Evolutionary conservation across 768 basidiomycete species (phyloP).

Genomic region (Russula vinacea): DNA sequence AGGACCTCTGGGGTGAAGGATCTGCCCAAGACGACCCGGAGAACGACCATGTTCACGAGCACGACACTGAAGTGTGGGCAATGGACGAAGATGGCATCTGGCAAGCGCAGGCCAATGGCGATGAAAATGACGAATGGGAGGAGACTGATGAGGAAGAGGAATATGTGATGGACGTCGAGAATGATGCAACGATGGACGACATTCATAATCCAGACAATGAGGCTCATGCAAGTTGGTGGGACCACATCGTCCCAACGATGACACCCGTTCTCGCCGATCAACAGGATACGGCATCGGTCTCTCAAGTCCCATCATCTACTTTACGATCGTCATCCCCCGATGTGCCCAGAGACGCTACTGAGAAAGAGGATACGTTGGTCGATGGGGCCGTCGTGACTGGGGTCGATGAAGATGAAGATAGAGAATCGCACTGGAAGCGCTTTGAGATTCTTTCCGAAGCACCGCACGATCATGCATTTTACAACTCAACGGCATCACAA

Average conservation of each 20-base stretch:
- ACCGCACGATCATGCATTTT: constrained; percentile 82
- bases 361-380: constrained; percentile 34
- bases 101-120: constrained; percentile 33
- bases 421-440: constrained; percentile 62
- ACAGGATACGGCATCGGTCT: constrained; percentile 25
- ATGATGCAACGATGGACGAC: constrained; percentile 33
- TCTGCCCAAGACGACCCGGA: constrained; percentile 37
- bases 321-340: constrained; percentile 32
- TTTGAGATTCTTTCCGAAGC: constrained; percentile 76
- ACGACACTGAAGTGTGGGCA: constrained; percentile 41
- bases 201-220: constrained; percentile 9
- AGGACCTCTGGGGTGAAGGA: constrained; percentile 58
- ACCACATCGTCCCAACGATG: constrained; percentile 23
- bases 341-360: constrained; percentile 35
- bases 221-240: constrained; percentile 27
- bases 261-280: constrained; percentile 15
- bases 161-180: constrained; percentile 42
- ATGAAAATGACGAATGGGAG: constrained; percentile 37
- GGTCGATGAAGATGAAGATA: constrained; percentile 35
- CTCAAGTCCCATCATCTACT: constrained; percentile 27
- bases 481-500: constrained; percentile 54
- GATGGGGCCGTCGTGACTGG: constrained; percentile 30
- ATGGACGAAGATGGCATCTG: constrained; percentile 43
- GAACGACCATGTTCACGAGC: constrained; percentile 42
- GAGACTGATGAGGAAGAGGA: constrained; percentile 38